Conservation (phyloP, 2,329 filamentous ascomycete genomes). For the Calonectria montana region DNA sequence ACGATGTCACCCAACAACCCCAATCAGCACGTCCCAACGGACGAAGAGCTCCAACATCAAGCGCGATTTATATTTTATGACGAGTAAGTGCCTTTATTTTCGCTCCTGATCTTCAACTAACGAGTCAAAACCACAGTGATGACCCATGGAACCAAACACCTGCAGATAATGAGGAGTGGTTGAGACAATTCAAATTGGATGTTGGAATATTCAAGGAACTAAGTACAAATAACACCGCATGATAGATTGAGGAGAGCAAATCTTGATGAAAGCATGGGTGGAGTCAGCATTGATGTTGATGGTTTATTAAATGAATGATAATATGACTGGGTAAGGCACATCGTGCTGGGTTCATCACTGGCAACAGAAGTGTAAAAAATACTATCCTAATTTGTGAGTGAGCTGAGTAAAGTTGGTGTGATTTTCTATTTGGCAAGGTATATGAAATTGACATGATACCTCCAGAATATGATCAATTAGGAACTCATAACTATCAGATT, state of each 20-base stretch:
- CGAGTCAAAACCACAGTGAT: background rate
- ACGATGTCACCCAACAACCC: conserved; percentile 31
- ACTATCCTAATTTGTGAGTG: too few relatives aligned
- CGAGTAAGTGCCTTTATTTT: background rate
- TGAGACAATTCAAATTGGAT: conserved; percentile 36
- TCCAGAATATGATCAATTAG: too few relatives aligned
- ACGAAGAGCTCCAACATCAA: conserved; percentile 28
- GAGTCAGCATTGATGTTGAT: too few relatives aligned
- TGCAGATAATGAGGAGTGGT: conserved; percentile 36
- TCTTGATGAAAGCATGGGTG: background rate
- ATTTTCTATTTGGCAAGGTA: too few relatives aligned
- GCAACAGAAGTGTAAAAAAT: too few relatives aligned
- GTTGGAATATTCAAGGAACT: conserved; percentile 24
- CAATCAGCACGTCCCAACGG: conserved; percentile 25
- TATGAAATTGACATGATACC: too few relatives aligned
- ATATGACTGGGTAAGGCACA: too few relatives aligned
- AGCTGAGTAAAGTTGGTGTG: too few relatives aligned
- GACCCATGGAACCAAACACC: conserved; percentile 36
- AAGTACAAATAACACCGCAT: background rate
- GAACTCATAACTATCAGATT: too few relatives aligned
- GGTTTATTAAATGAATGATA: too few relatives aligned
- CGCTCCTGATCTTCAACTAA: background rate
- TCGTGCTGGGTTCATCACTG: too few relatives aligned
- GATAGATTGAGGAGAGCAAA: background rate
- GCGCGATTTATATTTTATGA: conserved; percentile 24